Percentiles rank a stretch among this genome's conserved stretches.
These are phyloP conservation scores for Colletotrichum agaves DNA, from an alignment of 2,329 filamentous ascomycete genomes.

Conservation along the genomic window DNA sequence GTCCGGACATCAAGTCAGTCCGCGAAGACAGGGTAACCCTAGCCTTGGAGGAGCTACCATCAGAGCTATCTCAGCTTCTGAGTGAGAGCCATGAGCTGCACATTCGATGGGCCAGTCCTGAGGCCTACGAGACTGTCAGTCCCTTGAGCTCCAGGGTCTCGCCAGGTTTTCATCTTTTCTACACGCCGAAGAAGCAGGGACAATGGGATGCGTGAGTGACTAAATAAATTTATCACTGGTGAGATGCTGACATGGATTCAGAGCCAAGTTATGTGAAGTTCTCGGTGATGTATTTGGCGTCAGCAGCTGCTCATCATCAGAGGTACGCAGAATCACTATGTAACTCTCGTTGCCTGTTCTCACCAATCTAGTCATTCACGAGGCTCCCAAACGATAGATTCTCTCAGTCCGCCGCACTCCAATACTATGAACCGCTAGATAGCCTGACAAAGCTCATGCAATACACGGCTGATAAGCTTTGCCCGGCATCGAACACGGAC, in stretches of 20 bases:
- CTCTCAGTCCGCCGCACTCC: conserved; percentile 62
- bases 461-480: conserved; percentile 65
- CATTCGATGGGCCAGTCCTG: conserved; percentile 78
- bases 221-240: no score
- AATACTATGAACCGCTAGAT: conserved; percentile 76
- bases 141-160: conserved; percentile 81
- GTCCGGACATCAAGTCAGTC: conserved; percentile 69
- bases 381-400: conserved; percentile 57
- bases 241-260: conserved; percentile 40
- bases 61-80: conserved; percentile 71
- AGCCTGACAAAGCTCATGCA: conserved; percentile 64
- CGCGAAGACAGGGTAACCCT: conserved; percentile 85
- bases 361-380: conserved; percentile 64
- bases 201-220: conserved; percentile 42
- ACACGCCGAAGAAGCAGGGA: conserved; percentile 65
- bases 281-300: conserved; percentile 68
- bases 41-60: conserved; percentile 77
- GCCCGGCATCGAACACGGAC: conserved; percentile 53
- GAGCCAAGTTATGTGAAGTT: conserved; percentile 65
- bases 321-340: neutral
- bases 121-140: conserved; percentile 66
- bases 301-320: conserved; percentile 61
- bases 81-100: conserved; percentile 77
- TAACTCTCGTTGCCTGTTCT: neutral
- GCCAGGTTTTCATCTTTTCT: conserved; percentile 85